These are phyloP conservation scores for Pisolithus marmoratus DNA, from an alignment of 768 basidiomycete species.

Conservation along the genomic window DNA sequence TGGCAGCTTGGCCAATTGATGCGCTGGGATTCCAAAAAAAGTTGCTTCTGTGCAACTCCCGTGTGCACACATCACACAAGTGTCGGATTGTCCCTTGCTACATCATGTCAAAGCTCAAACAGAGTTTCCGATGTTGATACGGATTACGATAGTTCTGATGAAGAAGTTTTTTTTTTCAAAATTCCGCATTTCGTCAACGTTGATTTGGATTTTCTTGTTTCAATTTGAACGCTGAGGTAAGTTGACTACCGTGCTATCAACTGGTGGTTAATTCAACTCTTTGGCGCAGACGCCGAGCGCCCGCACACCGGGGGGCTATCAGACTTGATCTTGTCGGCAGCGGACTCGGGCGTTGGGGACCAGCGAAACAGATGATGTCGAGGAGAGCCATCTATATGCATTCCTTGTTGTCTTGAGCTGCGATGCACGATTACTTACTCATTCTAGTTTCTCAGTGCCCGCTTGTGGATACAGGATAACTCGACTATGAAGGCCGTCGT, in stretches of 20 bases:
- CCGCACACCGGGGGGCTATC: slow-evolving; percentile 71
- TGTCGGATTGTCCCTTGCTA: neutral
- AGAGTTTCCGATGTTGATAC: slow-evolving; percentile 27
- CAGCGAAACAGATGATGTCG: slow-evolving; percentile 79
- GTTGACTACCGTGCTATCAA: slow-evolving; percentile 87
- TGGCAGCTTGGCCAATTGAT: too few species aligned
- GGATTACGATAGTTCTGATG: slow-evolving; percentile 33
- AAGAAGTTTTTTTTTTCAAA: slow-evolving; percentile 37
- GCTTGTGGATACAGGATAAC: slow-evolving; percentile 47
- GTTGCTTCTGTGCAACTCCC: too few species aligned
- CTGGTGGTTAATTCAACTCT: slow-evolving; percentile 62
- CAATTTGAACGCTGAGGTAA: slow-evolving; percentile 70
- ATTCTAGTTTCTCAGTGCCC: neutral
- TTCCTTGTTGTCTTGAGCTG: slow-evolving; percentile 82
- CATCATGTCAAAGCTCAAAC: slow-evolving; percentile 54
- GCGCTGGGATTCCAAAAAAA: too few species aligned
- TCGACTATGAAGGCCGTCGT: slow-evolving; percentile 64
- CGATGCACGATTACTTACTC: slow-evolving; percentile 30
- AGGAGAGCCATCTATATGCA: slow-evolving; percentile 70
- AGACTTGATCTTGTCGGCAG: slow-evolving; percentile 72
- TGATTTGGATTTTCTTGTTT: slow-evolving; percentile 89
- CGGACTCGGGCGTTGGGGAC: slow-evolving; percentile 83
- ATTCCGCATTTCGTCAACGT: slow-evolving; percentile 23
- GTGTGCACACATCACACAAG: too few species aligned
- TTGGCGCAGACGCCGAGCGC: slow-evolving; percentile 64